A percentile compares a stretch with the other conserved stretches of the same genome.
phyloP scores from a whole-genome alignment of 2,329 filamentous ascomycete species.

The Cercospora zeina region DNA sequence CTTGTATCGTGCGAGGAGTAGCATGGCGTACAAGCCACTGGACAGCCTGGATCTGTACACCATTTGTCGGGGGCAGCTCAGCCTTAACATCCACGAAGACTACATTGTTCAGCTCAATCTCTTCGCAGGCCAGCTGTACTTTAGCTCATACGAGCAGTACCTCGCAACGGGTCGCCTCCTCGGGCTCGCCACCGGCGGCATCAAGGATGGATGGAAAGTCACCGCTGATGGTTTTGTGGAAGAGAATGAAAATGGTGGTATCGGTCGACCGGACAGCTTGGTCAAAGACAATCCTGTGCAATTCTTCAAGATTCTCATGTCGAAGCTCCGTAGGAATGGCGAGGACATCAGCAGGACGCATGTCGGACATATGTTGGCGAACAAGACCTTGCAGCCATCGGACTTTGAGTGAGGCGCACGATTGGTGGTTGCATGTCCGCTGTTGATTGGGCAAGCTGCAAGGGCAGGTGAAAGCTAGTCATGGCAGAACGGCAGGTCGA shows the following conservation, averaged over 20 bases:
- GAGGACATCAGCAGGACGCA: conserved; percentile 34
- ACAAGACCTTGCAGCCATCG: conserved; percentile 7
- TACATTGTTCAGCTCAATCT: conserved; percentile 59
- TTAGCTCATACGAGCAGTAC: conserved; percentile 59
- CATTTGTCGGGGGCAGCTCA: conserved; percentile 33
- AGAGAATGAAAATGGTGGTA: conserved; percentile 20
- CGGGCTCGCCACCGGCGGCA: conserved; percentile 44
- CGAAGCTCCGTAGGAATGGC: conserved; percentile 30
- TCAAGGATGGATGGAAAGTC: conserved; percentile 22
- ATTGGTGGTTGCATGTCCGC: conserved; percentile 29
- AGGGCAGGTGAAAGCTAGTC: no score
- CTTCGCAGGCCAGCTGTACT: conserved; percentile 68
- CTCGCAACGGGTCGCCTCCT: conserved; percentile 53
- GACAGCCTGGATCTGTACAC: conserved; percentile 52
- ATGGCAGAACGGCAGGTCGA: no score
- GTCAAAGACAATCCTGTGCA: conserved; percentile 28
- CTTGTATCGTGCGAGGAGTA: conserved; percentile 56
- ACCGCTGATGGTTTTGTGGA: conserved; percentile 32
- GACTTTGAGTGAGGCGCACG: conserved; percentile 32
- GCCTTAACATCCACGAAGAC: conserved; percentile 25
- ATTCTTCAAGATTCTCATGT: conserved; percentile 32
- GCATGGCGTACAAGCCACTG: conserved; percentile 42
- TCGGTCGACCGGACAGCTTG: conserved; percentile 19
- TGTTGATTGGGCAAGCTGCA: background rate
- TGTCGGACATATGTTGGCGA: conserved; percentile 31